Evolutionary conservation across 73 alveolate genomes (phyloP).

Genomic region (Symbiodinium pilosum): DNA sequence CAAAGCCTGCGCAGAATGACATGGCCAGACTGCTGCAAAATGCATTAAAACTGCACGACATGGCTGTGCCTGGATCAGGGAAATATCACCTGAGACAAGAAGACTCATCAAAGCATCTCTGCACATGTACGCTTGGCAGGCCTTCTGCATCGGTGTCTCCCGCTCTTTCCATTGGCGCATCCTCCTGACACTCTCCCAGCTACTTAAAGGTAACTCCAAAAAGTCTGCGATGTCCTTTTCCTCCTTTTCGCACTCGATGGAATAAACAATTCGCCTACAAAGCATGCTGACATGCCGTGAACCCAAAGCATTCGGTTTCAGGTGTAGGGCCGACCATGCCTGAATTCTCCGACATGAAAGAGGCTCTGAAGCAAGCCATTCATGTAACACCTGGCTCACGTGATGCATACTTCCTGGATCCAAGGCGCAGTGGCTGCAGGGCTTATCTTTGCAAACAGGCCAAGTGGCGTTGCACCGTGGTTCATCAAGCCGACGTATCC

Average conservation of each 20-base stretch:
- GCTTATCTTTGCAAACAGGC: background rate
- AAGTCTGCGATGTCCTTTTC: constrained; percentile 44
- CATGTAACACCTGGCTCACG: constrained; percentile 77
- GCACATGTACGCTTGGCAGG: too few species aligned
- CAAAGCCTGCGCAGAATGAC: constrained; percentile 18
- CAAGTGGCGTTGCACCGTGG: constrained; percentile 69
- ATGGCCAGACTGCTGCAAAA: background rate
- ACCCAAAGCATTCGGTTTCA: background rate
- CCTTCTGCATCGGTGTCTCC: constrained; percentile 21
- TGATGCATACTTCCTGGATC: background rate
- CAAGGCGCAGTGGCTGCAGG: too few species aligned
- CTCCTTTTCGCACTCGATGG: constrained; percentile 78
- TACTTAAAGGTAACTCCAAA: background rate
- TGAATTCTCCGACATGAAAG: constrained; percentile 86
- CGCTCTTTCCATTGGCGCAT: background rate
- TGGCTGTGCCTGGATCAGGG: constrained; percentile 82
- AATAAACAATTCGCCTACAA: constrained; percentile 66
- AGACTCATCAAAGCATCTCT: too few species aligned
- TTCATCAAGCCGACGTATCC: constrained; percentile 87
- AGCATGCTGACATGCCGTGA: background rate
- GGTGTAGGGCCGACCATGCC: constrained; percentile 9
- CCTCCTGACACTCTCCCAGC: background rate
- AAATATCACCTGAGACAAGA: constrained; percentile 47
- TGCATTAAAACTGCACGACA: background rate
- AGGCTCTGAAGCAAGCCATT: constrained; percentile 92